These are phyloP conservation scores for Ampelomyces quisqualis DNA, from an alignment of 2,329 filamentous ascomycete genomes.

Conservation along the genomic window DNA sequence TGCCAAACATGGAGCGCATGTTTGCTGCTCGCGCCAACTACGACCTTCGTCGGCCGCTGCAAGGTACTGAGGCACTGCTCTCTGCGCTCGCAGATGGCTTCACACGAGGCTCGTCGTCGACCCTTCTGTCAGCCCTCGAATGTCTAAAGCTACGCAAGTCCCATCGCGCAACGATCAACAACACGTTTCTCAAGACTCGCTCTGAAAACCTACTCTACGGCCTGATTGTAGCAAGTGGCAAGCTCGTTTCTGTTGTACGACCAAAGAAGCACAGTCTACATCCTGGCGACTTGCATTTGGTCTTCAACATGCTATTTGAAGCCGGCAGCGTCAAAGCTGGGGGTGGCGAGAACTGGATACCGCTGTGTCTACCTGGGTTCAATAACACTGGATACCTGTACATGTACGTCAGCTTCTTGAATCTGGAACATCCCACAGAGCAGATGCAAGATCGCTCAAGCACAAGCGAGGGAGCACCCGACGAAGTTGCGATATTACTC, in stretches of 20 bases:
- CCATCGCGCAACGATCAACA: constrained; percentile 83
- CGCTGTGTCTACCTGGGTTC: constrained; percentile 91
- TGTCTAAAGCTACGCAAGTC: constrained; percentile 90
- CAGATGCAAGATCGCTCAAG: constrained; percentile 45
- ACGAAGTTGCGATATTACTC: constrained; percentile 83
- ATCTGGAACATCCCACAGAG: constrained; percentile 54
- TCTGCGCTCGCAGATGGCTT: constrained; percentile 94
- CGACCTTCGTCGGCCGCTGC: constrained; percentile 82
- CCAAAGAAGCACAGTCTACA: constrained; percentile 95
- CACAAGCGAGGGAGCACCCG: constrained; percentile 52
- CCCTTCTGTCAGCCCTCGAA: constrained; percentile 84
- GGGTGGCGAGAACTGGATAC: constrained; percentile 97
- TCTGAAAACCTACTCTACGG: constrained; percentile 84
- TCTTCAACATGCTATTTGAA: constrained; percentile 99
- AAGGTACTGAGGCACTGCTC: constrained; percentile 87
- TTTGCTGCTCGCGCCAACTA: constrained; percentile 92
- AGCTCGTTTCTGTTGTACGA: constrained; percentile 89
- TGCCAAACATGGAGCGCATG: constrained; percentile 81
- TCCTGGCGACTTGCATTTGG: constrained; percentile 89
- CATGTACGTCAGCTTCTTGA: constrained; percentile 98
- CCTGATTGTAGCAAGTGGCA: constrained; percentile 86
- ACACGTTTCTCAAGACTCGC: constrained; percentile 75
- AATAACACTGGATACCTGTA: constrained; percentile 96
- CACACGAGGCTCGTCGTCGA: constrained; percentile 85
- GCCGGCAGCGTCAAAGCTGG: constrained; percentile 88